Evolutionary conservation across 2,329 filamentous ascomycete genomes (phyloP).

Genomic region (Alternaria tenuissima): DNA sequence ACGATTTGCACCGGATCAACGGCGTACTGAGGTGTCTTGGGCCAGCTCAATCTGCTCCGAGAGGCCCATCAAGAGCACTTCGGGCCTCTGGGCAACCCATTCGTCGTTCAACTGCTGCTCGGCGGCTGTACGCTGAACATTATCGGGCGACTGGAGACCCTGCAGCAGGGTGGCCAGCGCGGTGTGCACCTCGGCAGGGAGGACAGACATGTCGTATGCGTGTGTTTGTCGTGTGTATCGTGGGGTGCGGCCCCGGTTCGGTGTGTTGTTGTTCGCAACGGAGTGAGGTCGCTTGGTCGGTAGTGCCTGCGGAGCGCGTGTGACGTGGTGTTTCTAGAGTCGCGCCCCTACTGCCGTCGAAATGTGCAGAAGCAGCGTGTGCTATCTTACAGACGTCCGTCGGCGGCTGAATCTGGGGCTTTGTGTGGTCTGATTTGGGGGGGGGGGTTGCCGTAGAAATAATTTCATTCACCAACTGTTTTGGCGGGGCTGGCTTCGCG

Average conservation of each 20-base stretch:
- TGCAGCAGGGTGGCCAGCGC: slow-evolving; percentile 87
- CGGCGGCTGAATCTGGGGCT: slow-evolving; percentile 11
- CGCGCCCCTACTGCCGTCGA: slow-evolving; percentile 14
- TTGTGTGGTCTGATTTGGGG: slow-evolving; percentile 7
- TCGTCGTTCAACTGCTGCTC: slow-evolving; percentile 91
- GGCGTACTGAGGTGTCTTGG: slow-evolving; percentile 73
- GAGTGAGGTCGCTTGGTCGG: slow-evolving; percentile 3
- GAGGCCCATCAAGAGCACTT: slow-evolving; percentile 90
- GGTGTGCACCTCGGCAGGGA: slow-evolving; percentile 82
- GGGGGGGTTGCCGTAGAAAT: slow-evolving; percentile 25
- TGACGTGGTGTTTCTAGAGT: slow-evolving; percentile 13
- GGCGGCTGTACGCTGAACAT: slow-evolving; percentile 81
- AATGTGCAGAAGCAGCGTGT: slow-evolving; percentile 6
- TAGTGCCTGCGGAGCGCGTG: slow-evolving; percentile 14
- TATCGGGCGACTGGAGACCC: slow-evolving; percentile 89
- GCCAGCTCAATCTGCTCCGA: slow-evolving; percentile 88
- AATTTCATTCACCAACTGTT: slow-evolving; percentile 21
- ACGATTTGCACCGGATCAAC: not conserved
- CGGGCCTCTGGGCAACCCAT: slow-evolving; percentile 84
- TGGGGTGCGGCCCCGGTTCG: slow-evolving; percentile 31
- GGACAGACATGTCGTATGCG: slow-evolving; percentile 74
- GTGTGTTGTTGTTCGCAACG: slow-evolving; percentile 19
- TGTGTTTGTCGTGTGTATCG: slow-evolving; percentile 11
- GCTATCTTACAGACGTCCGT: not conserved
- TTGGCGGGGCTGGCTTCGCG: slow-evolving; percentile 26